Base-by-base conservation (phyloP, 2,329 filamentous ascomycete genomes). In the Trichoderma arundinaceum region DNA sequence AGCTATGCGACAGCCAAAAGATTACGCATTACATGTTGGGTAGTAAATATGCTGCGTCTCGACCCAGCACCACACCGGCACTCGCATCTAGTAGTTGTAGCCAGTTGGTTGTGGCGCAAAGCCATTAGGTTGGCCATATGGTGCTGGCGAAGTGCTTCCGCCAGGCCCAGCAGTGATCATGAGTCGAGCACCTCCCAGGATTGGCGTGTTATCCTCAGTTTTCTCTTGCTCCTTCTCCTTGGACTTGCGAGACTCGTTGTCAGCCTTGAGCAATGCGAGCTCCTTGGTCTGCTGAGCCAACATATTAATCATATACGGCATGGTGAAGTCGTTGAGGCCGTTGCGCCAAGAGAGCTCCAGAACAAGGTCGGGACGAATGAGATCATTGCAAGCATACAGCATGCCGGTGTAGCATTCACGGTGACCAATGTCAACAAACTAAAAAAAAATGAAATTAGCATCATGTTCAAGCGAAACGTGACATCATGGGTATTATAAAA, bases 251-350 rank as follows among this genome's bases (percentile, higher is more conserved):
- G 94, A 92, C 79, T 99, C 96, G 75, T 98, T 99, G 80, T 99
- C 96, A 68, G 92, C 92, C 85, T 96, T 96, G 68, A 99, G 86
- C 67, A 84, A 78, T 66, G 93, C 88, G 71, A 99, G 90, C 65
- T 96, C 90, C 71, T 90, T 88, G 44, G 92, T 93, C 81, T 98
- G 94, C 79, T 97, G 93, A 72, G 90, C 88, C 69, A 99, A 84
- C 83, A 96, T 91, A 83, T 98, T 99, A 86, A 99, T 98, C 92
- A 99, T 96, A 84, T 96, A 99, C 17, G 95, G 95, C 96, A 99
- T 99, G 54, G 94, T 96, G 81, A 97, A 99, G 82, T 99, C 95
- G 73, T 90, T 88, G 44, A 99, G 90, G 67, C 93, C 92, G 76
- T 97, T 86, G 72, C 95, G 94, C 95, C 95, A 99, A 67, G 95